Base-by-base conservation (phyloP, 371 early-diverging fungal species). In the Phascolomyces articulosus region DNA sequence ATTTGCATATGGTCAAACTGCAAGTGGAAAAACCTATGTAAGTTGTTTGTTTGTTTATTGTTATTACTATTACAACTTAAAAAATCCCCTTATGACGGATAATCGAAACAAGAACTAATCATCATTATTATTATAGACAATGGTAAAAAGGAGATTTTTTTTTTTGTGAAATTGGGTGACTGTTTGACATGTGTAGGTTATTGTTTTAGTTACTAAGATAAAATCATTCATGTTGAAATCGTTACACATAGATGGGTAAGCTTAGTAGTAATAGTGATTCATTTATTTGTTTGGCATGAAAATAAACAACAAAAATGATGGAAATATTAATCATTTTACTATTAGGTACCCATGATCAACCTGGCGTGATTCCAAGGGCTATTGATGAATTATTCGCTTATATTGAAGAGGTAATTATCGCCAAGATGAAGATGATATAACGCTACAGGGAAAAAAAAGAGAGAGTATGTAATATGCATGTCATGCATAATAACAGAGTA, bases 1-100 rank as follows among this genome's bases (percentile, higher is more conserved):
- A 16, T 91, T 91, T 73, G 90, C 90, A 4, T 92, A 90, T 79
- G 92, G 92, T 2, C 93, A 93, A 64, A 95, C 95, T 21, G 91
- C 91, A 1, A 87, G 87, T 70, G 94, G 95, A 21, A 95, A 94
- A 69, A 93, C 94, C 11, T 58, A 44, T 44, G 51, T 82, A 77
- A 64, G 77, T 78, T 65, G 67, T n/a, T 44, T n/a, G n/a, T 13
- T 44, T 44, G 4, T 44, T 9, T 34, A 34, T 34, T 9, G 11
- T 34, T 11, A 34, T 34, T 11, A 34, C 11, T 2, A 31, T 31
- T 31, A 31, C 3, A 34, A 34, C 0, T n/a, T n/a, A 34, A 34
- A 34, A 34, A 34, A 34, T 2, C 1, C n/a, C n/a, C n/a, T n/a
- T n/a, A n/a, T n/a, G n/a, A n/a, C n/a, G n/a, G n/a, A n/a, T n/a